Percentiles rank a stretch among this genome's conserved stretches.
phyloP scores from a whole-genome alignment of 208 protist genomes.

The Trypanosoma melophagium region DNA sequence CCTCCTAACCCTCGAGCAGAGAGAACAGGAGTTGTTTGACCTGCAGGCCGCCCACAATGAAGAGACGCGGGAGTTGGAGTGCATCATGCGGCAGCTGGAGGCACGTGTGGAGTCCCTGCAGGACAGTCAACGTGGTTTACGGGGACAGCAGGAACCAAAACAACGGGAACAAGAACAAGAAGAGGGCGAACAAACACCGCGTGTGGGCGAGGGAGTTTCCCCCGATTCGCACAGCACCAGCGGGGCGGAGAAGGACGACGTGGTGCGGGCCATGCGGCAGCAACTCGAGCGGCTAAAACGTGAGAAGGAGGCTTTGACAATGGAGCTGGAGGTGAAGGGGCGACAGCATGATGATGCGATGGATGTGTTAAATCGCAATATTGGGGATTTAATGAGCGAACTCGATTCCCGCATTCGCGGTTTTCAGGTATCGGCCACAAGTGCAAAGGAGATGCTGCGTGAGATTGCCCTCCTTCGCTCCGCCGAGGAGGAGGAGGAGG shows the following conservation, averaged over 20 bases:
- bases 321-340: constrained; percentile 43
- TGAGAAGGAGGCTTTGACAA: constrained; percentile 57
- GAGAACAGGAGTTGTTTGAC: constrained; percentile 43
- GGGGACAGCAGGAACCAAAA: too few species aligned
- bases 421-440: constrained; percentile 44
- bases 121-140: neutral
- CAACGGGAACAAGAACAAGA: too few species aligned
- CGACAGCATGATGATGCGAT: constrained; percentile 32
- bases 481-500: constrained; percentile 23
- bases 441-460: constrained; percentile 37
- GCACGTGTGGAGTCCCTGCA: constrained; percentile 6
- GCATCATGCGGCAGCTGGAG: constrained; percentile 21
- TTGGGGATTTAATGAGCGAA: constrained; percentile 43
- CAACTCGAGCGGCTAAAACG: constrained; percentile 60
- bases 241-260: constrained; percentile 16
- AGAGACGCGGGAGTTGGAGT: constrained; percentile 31
- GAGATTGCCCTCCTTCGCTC: constrained; percentile 51
- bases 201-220: too few species aligned
- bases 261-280: constrained; percentile 31
- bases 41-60: constrained; percentile 32
- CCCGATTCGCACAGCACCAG: neutral
- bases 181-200: neutral
- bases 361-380: constrained; percentile 42
- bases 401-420: constrained; percentile 43
- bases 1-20: constrained; percentile 28